A percentile compares a stretch with the other conserved stretches of the same genome.
Conservation (phyloP, 371 early-diverging fungal genomes). For the Haplosporangium sp. region DNA sequence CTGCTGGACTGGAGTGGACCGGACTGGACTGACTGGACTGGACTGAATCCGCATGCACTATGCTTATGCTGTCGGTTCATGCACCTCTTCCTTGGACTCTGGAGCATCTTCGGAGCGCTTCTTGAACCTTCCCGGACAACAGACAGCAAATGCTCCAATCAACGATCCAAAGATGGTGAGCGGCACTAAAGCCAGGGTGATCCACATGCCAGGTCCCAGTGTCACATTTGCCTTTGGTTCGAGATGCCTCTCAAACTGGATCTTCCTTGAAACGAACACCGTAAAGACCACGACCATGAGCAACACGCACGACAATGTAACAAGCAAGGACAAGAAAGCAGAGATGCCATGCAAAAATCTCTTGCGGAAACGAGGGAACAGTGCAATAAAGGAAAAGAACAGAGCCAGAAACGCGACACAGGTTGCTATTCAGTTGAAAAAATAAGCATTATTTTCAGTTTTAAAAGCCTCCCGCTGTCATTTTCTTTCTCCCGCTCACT, state of each 20-base stretch:
- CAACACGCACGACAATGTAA: constrained; percentile 25
- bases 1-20: no score
- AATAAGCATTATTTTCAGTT: background rate
- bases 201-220: constrained; percentile 44
- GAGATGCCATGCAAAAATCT: constrained; percentile 35
- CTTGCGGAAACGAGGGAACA: constrained; percentile 34
- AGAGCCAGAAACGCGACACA: constrained; percentile 39
- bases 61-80: constrained; percentile 8
- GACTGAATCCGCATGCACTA: background rate
- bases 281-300: constrained; percentile 38
- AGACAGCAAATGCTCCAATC: constrained; percentile 34
- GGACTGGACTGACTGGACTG: no score
- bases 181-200: constrained; percentile 35
- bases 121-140: constrained; percentile 39
- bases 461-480: background rate
- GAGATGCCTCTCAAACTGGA: constrained; percentile 36
- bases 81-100: constrained; percentile 31
- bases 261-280: constrained; percentile 28
- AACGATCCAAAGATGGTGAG: constrained; percentile 36
- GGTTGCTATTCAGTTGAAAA: constrained; percentile 16
- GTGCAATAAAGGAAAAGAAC: constrained; percentile 21
- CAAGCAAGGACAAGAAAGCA: constrained; percentile 23
- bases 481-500: background rate
- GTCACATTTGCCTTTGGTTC: background rate
- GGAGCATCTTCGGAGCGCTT: background rate